Evolutionary conservation across 495 filamentous ascomycete genomes (phyloP).

Genomic region (Penicillium egyptiacum): DNA sequence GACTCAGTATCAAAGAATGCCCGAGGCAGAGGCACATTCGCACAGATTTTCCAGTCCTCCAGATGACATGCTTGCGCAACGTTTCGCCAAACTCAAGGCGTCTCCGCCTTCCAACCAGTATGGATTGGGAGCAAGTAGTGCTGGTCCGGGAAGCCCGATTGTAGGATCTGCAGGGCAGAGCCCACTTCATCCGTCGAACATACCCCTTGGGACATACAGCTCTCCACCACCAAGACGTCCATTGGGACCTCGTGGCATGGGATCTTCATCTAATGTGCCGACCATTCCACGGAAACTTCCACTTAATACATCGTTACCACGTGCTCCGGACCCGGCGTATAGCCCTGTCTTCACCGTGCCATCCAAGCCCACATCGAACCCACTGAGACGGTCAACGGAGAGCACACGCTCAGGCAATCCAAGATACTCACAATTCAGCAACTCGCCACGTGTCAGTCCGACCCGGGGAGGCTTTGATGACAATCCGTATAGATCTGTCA

Average conservation of each 20-base stretch:
- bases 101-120: constrained; percentile 28
- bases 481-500: constrained; percentile 45
- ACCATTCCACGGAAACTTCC: constrained; percentile 56
- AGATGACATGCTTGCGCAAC: constrained; percentile 45
- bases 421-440: constrained; percentile 42
- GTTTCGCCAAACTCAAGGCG: constrained; percentile 45
- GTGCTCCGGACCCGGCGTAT: constrained; percentile 81
- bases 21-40: constrained; percentile 19
- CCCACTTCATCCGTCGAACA: constrained; percentile 30
- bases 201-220: constrained; percentile 19
- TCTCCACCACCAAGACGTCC: constrained; percentile 41
- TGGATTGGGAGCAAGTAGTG: constrained; percentile 31
- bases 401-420: constrained; percentile 37
- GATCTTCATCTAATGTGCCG: constrained; percentile 40
- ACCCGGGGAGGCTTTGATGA: constrained; percentile 38
- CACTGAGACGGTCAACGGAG: constrained; percentile 50
- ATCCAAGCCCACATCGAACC: constrained; percentile 46
- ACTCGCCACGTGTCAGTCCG: constrained; percentile 40
- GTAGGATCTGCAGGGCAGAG: constrained; percentile 32
- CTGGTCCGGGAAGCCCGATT: constrained; percentile 27
- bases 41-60: constrained; percentile 31
- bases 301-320: constrained; percentile 64
- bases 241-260: constrained; percentile 58
- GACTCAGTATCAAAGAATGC: constrained; percentile 37
- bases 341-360: constrained; percentile 60